These are phyloP conservation scores for Arthrobotrys megalospora DNA, from an alignment of 2,329 filamentous ascomycete genomes.

Conservation along the genomic window DNA sequence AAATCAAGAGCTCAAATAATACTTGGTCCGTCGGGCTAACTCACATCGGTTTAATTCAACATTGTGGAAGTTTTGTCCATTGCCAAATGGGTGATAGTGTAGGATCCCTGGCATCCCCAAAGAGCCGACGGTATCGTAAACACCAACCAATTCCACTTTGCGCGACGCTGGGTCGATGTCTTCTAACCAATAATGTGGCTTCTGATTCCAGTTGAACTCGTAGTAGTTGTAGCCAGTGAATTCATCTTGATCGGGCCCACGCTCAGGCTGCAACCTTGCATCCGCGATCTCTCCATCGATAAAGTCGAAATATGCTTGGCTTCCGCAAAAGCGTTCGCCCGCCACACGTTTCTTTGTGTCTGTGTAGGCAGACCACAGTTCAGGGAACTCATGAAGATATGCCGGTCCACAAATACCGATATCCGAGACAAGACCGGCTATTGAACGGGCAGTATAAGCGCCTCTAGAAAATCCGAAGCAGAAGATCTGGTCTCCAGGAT, in stretches of 20 bases:
- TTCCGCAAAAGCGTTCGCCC: constrained; percentile 31
- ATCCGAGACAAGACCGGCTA: constrained; percentile 71
- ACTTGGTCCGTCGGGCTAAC: not conserved
- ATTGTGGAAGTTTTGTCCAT: constrained; percentile 24
- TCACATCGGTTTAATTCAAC: constrained; percentile 36
- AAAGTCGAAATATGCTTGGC: constrained; percentile 37
- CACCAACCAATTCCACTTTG: constrained; percentile 65
- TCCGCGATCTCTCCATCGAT: constrained; percentile 27
- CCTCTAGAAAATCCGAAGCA: constrained; percentile 73
- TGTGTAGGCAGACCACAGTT: constrained; percentile 35
- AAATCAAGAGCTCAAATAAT: not conserved
- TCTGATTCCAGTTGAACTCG: constrained; percentile 5
- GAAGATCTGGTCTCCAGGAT: constrained; percentile 72
- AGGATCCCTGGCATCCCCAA: constrained; percentile 68
- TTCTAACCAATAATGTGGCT: constrained; percentile 14
- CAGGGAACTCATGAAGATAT: constrained; percentile 41
- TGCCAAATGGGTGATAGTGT: constrained; percentile 16
- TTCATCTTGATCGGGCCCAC: too few species aligned
- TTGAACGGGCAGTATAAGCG: constrained; percentile 73
- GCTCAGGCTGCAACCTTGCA: constrained; percentile 8
- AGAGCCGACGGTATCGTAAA: constrained; percentile 71
- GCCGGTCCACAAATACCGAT: constrained; percentile 30
- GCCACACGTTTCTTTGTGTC: constrained; percentile 12
- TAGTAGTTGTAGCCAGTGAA: constrained; percentile 26
- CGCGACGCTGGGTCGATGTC: constrained; percentile 4